Conservation (phyloP, 108 stramenopile species). For the Cyclotella baltica region DNA sequence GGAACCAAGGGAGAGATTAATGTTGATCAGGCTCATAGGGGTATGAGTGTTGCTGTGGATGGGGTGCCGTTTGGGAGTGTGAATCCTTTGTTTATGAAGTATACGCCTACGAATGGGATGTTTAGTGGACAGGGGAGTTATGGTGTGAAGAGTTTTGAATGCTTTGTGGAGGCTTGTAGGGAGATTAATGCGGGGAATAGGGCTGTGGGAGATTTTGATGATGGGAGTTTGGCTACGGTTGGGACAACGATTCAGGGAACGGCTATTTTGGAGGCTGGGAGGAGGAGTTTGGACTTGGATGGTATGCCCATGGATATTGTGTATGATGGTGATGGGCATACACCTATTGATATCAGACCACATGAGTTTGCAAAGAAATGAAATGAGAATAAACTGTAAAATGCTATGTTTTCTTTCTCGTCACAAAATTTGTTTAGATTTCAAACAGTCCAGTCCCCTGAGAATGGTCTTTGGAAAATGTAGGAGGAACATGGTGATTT, state of each 20-base stretch:
- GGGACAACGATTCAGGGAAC: constrained; percentile 96
- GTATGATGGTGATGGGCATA: constrained; percentile 70
- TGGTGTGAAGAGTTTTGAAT: constrained; percentile 95
- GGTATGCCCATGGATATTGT: constrained; percentile 90
- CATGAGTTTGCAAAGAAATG: constrained; percentile 53
- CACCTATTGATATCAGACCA: constrained; percentile 68
- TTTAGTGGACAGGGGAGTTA: constrained; percentile 97
- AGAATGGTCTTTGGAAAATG: too few relatives aligned
- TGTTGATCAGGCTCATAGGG: constrained; percentile 99
- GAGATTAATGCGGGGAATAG: constrained; percentile 67
- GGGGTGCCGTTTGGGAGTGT: constrained; percentile 87
- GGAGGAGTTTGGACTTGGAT: constrained; percentile 88
- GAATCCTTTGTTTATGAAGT: constrained; percentile 99
- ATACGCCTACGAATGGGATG: constrained; percentile 94
- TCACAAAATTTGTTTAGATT: too few relatives aligned
- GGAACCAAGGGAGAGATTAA: constrained; percentile 95
- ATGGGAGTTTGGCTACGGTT: constrained; percentile 93
- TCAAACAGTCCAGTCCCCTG: too few relatives aligned
- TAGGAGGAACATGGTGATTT: too few relatives aligned
- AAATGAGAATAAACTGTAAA: not conserved
- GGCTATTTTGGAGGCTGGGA: constrained; percentile 97
- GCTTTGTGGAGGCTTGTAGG: constrained; percentile 75
- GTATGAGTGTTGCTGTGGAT: constrained; percentile 94
- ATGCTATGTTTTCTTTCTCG: not conserved
- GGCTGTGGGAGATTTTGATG: constrained; percentile 82